Conservation (phyloP, 108 stramenopile genomes). For the Stephanodiscus triporus region DNA sequence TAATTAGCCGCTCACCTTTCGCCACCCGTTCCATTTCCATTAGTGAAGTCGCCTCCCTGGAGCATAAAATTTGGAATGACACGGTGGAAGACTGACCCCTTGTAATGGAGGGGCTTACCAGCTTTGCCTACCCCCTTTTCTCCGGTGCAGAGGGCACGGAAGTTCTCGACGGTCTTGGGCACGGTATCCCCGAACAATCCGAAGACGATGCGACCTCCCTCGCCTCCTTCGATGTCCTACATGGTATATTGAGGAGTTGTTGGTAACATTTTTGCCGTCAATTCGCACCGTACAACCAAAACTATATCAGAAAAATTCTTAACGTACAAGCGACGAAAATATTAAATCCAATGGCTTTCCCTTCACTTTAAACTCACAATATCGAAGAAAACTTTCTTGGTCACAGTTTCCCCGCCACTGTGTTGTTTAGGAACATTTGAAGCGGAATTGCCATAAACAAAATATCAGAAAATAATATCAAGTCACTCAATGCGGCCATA, state of each 20-base stretch:
- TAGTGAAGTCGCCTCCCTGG: slow-evolving; percentile 82
- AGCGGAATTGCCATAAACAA: background rate
- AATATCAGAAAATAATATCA: background rate
- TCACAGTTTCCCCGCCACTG: slow-evolving; percentile 60
- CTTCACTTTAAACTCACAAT: slow-evolving; percentile 33
- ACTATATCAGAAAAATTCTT: background rate
- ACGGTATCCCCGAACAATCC: slow-evolving; percentile 93
- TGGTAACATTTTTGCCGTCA: background rate
- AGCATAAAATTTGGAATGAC: slow-evolving; percentile 86
- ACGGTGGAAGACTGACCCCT: slow-evolving; percentile 78
- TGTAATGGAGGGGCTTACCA: slow-evolving; percentile 89
- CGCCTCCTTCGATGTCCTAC: slow-evolving; percentile 54
- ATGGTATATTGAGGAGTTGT: background rate
- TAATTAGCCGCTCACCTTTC: slow-evolving; percentile 41
- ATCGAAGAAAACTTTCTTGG: slow-evolving; percentile 92
- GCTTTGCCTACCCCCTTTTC: slow-evolving; percentile 84
- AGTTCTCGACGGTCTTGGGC: slow-evolving; percentile 94
- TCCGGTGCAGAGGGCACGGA: slow-evolving; percentile 92
- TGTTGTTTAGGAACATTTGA: background rate
- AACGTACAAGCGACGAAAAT: background rate
- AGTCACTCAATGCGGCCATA: background rate
- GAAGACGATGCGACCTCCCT: slow-evolving; percentile 81
- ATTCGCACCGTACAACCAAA: no score
- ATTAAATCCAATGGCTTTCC: background rate
- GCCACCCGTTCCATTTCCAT: slow-evolving; percentile 87